Base-by-base conservation (phyloP, 805 yeast genomes). In the Candida germanica region DNA sequence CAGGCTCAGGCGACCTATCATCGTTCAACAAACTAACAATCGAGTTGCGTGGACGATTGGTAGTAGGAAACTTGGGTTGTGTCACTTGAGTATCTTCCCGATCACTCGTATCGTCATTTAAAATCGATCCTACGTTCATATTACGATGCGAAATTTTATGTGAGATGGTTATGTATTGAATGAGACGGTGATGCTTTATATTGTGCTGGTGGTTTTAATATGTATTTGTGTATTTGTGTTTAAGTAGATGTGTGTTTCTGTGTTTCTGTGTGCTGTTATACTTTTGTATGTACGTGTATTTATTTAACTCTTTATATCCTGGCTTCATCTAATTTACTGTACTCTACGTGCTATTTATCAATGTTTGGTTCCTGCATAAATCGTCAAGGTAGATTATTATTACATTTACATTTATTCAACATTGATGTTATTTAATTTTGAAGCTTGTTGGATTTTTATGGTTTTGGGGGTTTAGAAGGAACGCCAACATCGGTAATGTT, bases 401-500 rank as follows among this genome's bases (percentile, higher is more conserved):
- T 20, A 7, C 10, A 20, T 59, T 60, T 64, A 58, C 71, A 65
- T 65, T 64, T 63, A 66, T 67, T 67, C 74, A 68, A 68, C 73
- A 68, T 66, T 67, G 64, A 64, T 66, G 73, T 62, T 62, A 61
- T 63, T 50, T 39, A 30, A 33, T 43, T 39, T 40, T 33, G 39
- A 42, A 31, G 36, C 36, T 29, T 30, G 39, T 43, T 36, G 33
- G 26, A 38, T 40, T 43, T 20, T 20, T 7, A 31, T 41, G 28
- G 6, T 36, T 32, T 40, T 61, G 69, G 69, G 69, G 49, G 30
- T 42, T 59, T 59, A 52, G 45, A 59, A 52, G 71, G 73, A 72
- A 66, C 65, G 64, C 66, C 73, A 67, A 67, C 73, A 67, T 67
- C 72, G 71, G 72, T 62, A 41, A 44, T 44, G 39, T 33, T 32